Percentiles rank a stretch among this genome's conserved stretches.
Conservation (phyloP, 2,329 filamentous ascomycete genomes). For the Claviceps digitariae region DNA sequence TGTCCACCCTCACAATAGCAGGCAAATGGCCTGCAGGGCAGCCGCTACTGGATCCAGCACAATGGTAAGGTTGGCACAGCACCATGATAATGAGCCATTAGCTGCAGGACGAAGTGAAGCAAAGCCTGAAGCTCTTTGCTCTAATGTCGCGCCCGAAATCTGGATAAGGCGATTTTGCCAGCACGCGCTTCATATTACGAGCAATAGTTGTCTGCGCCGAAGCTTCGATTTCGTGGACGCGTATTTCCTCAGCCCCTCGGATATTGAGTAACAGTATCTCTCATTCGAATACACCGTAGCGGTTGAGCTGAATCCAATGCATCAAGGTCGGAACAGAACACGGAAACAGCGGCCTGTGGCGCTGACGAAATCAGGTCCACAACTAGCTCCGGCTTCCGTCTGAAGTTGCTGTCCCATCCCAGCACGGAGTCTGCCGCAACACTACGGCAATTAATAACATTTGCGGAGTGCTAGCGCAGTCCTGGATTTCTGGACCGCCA, state of each 20-base stretch:
- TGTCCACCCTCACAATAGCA: not conserved
- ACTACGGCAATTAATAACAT: not conserved
- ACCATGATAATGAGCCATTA: not conserved
- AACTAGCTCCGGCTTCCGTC: not conserved
- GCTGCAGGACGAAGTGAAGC: not conserved
- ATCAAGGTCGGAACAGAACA: not conserved
- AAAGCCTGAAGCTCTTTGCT: not conserved
- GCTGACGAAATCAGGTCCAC: not conserved
- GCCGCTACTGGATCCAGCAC: constrained; percentile 4
- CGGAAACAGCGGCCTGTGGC: not conserved
- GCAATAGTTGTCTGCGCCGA: not conserved
- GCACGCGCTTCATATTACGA: not conserved
- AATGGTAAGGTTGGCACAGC: constrained; percentile 3
- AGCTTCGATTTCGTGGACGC: not conserved
- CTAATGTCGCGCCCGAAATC: not conserved
- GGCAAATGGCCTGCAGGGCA: constrained; percentile 1
- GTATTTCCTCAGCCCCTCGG: constrained; percentile 1
- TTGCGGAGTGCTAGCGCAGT: not conserved
- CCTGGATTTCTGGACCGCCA: not conserved
- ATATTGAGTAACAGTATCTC: not conserved
- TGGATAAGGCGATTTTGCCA: not conserved
- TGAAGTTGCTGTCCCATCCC: not conserved
- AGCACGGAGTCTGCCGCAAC: not conserved
- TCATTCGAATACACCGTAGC: not conserved
- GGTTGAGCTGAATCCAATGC: not conserved